A percentile compares a stretch with the other conserved stretches of the same genome.
phyloP scores from a whole-genome alignment of 371 early-diverging fungal genomes.

The Umbelopsis sp. region DNA sequence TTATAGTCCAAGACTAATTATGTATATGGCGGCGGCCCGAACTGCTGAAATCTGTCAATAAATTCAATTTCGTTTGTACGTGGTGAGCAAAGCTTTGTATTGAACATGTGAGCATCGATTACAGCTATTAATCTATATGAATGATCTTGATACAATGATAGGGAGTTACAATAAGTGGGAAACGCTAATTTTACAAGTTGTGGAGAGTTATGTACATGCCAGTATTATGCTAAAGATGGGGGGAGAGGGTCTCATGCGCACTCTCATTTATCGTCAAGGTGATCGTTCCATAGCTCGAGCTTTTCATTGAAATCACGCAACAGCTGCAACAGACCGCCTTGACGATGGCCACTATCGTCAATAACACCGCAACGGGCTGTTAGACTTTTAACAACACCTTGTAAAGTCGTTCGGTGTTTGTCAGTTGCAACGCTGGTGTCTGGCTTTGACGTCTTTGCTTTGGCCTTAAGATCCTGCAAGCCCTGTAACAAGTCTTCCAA shows the following conservation, averaged over 20 bases:
- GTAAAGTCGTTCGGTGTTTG: not conserved
- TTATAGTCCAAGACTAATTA: not conserved
- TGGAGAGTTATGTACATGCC: not conserved
- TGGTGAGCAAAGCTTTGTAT: too few relatives aligned
- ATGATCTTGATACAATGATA: not conserved
- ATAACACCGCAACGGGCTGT: not conserved
- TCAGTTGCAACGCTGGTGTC: not conserved
- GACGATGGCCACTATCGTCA: conserved; percentile 1
- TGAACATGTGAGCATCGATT: too few relatives aligned
- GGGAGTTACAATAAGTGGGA: too few relatives aligned
- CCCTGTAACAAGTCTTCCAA: not conserved
- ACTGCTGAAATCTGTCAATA: too few relatives aligned
- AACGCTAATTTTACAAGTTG: too few relatives aligned
- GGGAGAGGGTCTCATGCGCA: not conserved
- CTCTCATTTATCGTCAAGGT: not conserved
- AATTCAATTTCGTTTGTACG: too few relatives aligned
- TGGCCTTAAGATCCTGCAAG: not conserved
- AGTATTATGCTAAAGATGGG: not conserved
- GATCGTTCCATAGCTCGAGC: conserved; percentile 1
- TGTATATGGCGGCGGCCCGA: too few relatives aligned
- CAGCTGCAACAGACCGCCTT: conserved; percentile 3
- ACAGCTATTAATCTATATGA: too few relatives aligned
- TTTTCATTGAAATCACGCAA: conserved; percentile 11
- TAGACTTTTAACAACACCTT: conserved; percentile 2
- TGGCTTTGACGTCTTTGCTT: not conserved